Evolutionary conservation across 169 alveolate species (phyloP).

Genomic region (Plasmodium inui): DNA sequence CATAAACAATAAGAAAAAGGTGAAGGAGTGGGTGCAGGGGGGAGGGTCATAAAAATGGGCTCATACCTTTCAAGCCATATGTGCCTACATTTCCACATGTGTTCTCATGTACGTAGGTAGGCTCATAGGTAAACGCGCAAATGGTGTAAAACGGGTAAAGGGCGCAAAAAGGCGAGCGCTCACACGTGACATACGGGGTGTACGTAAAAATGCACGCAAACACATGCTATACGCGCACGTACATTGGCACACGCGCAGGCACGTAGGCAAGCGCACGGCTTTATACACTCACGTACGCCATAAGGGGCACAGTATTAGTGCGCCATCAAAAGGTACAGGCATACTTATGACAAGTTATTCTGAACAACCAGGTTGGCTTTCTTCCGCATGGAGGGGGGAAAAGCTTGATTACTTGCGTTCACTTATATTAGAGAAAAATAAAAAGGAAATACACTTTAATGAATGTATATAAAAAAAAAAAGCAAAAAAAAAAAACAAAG

Average conservation of each 20-base stretch:
- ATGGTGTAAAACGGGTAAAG: not conserved
- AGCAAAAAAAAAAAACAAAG: not conserved
- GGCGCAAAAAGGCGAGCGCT: not conserved
- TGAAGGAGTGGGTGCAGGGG: not conserved
- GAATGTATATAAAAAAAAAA: not conserved
- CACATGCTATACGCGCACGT: not conserved
- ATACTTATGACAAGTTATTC: constrained; percentile 5
- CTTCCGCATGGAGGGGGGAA: not conserved
- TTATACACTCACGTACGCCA: not conserved
- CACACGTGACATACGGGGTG: not conserved
- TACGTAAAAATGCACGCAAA: constrained; percentile 3
- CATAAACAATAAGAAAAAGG: constrained; percentile 18
- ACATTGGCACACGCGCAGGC: not conserved
- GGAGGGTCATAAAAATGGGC: not conserved
- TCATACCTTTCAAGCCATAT: not conserved
- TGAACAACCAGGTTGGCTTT: constrained; percentile 42
- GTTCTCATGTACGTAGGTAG: not conserved
- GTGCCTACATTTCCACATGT: not conserved
- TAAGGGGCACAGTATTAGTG: not conserved
- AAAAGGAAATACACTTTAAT: constrained; percentile 11
- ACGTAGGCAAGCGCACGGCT: not conserved
- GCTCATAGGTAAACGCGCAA: not conserved
- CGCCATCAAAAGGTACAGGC: not conserved
- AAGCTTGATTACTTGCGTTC: constrained; percentile 29
- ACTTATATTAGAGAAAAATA: constrained; percentile 27